Percentiles rank a stretch among this genome's conserved stretches.
phyloP scores from a whole-genome alignment of 495 filamentous ascomycete genomes.

The Cetradonia linearis region DNA sequence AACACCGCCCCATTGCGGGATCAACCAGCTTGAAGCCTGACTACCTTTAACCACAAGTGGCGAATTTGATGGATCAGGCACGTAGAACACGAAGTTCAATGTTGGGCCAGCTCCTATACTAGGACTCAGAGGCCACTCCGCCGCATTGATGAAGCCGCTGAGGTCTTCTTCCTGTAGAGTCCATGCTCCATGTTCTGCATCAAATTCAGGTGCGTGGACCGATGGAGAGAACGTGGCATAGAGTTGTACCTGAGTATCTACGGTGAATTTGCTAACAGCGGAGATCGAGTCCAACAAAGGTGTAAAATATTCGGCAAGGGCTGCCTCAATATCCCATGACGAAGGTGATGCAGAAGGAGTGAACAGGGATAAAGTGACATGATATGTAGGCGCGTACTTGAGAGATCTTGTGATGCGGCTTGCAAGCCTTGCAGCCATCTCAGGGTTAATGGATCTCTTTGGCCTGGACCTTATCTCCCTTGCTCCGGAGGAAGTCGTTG shows the following conservation, averaged over 20 bases:
- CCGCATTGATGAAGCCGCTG: conserved; percentile 90
- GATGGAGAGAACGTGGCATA: conserved; percentile 75
- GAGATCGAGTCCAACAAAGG: conserved; percentile 70
- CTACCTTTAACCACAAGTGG: conserved; percentile 59
- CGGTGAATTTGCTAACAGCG: conserved; percentile 86
- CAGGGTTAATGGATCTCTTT: conserved; percentile 33
- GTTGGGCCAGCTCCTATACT: conserved; percentile 90
- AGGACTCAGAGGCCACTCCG: conserved; percentile 92
- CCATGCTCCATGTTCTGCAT: conserved; percentile 44
- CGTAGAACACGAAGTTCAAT: conserved; percentile 88
- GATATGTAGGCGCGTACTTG: conserved; percentile 89
- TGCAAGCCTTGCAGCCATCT: conserved; percentile 43
- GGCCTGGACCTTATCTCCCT: conserved; percentile 22
- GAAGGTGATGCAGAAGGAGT: conserved; percentile 66
- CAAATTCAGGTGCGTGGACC: conserved; percentile 48
- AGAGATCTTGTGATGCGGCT: conserved; percentile 65
- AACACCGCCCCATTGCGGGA: conserved; percentile 95
- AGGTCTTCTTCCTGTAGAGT: conserved; percentile 77
- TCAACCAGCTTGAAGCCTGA: conserved; percentile 78
- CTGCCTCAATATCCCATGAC: conserved; percentile 82
- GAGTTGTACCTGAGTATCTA: conserved; percentile 92
- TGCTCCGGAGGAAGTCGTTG: conserved; percentile 31
- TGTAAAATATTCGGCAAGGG: conserved; percentile 68
- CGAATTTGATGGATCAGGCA: conserved; percentile 49
- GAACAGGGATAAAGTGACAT: conserved; percentile 92